Conservation (phyloP, 768 basidiomycete genomes). For the Amanita muscaria region DNA sequence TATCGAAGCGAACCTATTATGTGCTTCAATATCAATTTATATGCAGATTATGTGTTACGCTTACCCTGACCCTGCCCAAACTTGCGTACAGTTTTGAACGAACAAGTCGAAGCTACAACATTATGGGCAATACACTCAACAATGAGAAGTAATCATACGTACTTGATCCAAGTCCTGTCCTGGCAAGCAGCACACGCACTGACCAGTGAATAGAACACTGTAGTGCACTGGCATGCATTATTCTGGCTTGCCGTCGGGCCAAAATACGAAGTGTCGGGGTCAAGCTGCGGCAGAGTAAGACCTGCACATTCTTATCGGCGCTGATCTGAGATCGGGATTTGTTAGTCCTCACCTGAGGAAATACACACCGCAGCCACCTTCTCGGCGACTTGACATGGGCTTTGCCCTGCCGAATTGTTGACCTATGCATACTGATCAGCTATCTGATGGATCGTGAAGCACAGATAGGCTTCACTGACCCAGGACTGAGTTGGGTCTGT, state of each 20-base stretch:
- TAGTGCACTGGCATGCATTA: slow-evolving; percentile 39
- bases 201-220: slow-evolving; percentile 43
- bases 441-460: too few species aligned
- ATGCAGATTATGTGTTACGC: too few species aligned
- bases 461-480: too few species aligned
- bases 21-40: too few species aligned
- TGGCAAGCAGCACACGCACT: slow-evolving; percentile 46
- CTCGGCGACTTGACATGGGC: slow-evolving; percentile 4
- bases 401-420: slow-evolving; percentile 3
- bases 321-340: neutral
- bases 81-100: neutral
- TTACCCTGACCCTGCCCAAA: neutral
- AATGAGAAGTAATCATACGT: neutral
- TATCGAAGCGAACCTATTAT: too few species aligned
- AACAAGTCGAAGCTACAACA: too few species aligned
- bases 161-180: slow-evolving; percentile 22
- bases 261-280: slow-evolving; percentile 23
- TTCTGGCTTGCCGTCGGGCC: slow-evolving; percentile 26
- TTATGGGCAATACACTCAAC: too few species aligned
- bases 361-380: slow-evolving; percentile 1
- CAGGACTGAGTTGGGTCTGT: neutral
- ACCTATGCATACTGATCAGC: neutral
- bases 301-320: too few species aligned
- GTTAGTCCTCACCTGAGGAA: neutral
- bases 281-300: slow-evolving; percentile 17